Base-by-base conservation (phyloP, 106 monocot species). In the Hemerocallis citrina region DNA sequence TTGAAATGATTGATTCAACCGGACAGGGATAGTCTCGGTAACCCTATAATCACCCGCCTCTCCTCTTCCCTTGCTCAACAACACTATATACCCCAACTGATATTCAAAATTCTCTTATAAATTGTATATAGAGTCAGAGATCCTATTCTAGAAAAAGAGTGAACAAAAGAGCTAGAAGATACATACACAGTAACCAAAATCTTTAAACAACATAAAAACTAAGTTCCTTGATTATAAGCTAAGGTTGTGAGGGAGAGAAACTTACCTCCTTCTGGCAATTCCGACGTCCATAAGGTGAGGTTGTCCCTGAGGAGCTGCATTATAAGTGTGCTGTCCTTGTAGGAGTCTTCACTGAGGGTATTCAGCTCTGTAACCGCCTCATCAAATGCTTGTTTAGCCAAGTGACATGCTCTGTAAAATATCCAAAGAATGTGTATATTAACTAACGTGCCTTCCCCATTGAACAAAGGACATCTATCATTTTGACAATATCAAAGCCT, bases 381-480 rank as follows among this genome's bases (percentile, higher is more conserved):
- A 54, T 50, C 50, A 50, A 25, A 50, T 50, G 50, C 50, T 50
- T 50, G 50, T 50, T 50, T 24, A 50, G 50, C 54, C 32, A 54
- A 32, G 31, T 54, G 54, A 32, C 54, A 54, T 17, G 54, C 54
- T 54, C 54, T 54, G 54, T 15, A 28, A 10, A 15, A 50, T n/a
- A 31, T 12, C 32, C 20, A 54, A 49, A 49, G 2, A 17, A 54
- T 52, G 54, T 1, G 6, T 54, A 54, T 46, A 54, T 16, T 4
- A 54, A 2, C 0, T n/a, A 54, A 16, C 50, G 13, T 50, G 13
- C 23, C 24, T 13, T 12, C 8, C 27, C 7, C 50, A 50, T 3
- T 50, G 50, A 50, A 28, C 25, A 3, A 27, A 27, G 1, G 27
- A 10, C 10, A 27, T 9, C 0, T n/a, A n/a, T n/a, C n/a, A n/a